Base-by-base conservation (phyloP, 192 early-diverging fungal species). In the Pilobolus umbonatus region DNA sequence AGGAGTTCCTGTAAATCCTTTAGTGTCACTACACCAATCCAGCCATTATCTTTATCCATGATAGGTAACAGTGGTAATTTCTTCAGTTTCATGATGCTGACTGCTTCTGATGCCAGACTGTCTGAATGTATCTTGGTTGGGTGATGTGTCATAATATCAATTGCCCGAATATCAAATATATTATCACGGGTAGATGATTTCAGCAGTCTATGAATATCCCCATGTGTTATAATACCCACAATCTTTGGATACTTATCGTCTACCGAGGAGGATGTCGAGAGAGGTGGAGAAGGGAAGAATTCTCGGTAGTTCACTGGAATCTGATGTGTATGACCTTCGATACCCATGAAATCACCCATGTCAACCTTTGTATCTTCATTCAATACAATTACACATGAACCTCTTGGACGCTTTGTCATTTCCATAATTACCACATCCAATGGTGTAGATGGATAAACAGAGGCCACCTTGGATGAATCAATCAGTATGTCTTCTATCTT, bases 401-500 rank as follows among this genome's bases (percentile, higher is more conserved):
- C 59, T 15, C 68, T 71, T 12, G 65, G 69, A 21, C 60, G 57
- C 12, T 46, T 51, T 4, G 69, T 71, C 62, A 67, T 60, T 42
- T 75, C 69, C 28, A 57, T 57, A 35, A 75, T 67, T 19, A 75
- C 69, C 15, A 60, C 3, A 43, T 75, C 73, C 32, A 75, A 29
- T 8, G 57, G 34, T 28, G 73, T 58, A 5, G 31, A 15, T 19
- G 59, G 21, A 22, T 36, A 25, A 2, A 71, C 68, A 5, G 64
- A 60, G 5, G 60, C 55, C 5, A 68, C 62, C 19, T 68, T 50
- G 19, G 21, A 29, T 0, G 44, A n/a, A 11, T 21, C 19, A 2
- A 67, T 32, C 69, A 71, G 68, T 17, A 55, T 47, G 62, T 75
- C 73, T 29, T 59, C 52, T 12, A 71, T 65, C 42, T 75, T 75